Base-by-base conservation (phyloP, 345 rosid genomes). In the Populus davidiana region DNA sequence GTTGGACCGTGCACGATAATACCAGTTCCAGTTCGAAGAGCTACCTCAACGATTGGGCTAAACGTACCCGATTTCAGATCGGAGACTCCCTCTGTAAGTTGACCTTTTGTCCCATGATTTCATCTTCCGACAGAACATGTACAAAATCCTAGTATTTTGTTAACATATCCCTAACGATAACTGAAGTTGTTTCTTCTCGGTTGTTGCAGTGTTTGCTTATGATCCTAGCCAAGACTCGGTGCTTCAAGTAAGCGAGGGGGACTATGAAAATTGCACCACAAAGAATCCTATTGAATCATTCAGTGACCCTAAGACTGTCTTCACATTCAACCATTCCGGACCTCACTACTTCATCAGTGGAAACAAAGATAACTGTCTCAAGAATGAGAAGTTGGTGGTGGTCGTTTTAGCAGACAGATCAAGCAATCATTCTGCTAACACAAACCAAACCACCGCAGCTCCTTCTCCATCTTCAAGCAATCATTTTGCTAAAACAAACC, bases 311-410 rank as follows among this genome's bases (percentile, higher is more conserved):
- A 91, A 86, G 87, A 88, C 92, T 6, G 83, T 89, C 68, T 77
- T 89, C 89, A 77, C 80, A 12, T 80, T 94, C 81, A 87, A 79
- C 41, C 83, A 49, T 5, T 91, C 93, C 0, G 97, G 98, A 5
- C 85, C 92, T 25, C 77, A 71, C 85, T 82, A 91, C 75, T 94
- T 92, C 92, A 91, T 91, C 71, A 94, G 94, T 41, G 97, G 98
- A 62, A 90, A 85, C 82, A 84, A 83, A 83, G 90, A 89, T 20
- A 80, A 88, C 78, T 94, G 98, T 81, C 71, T 74, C 38, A 92
- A 92, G 76, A 86, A 86, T 63, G 88, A 94, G 85, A 94, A 92
- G 84, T 31, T 95, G 12, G 79, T 54, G 20, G 78, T 90, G 2
- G 71, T 88, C 5, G 98, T 95, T 74, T 74, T 95, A 81, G 94